Conservation (phyloP, 2,329 filamentous ascomycete species). For the Sporothrix luriei region DNA sequence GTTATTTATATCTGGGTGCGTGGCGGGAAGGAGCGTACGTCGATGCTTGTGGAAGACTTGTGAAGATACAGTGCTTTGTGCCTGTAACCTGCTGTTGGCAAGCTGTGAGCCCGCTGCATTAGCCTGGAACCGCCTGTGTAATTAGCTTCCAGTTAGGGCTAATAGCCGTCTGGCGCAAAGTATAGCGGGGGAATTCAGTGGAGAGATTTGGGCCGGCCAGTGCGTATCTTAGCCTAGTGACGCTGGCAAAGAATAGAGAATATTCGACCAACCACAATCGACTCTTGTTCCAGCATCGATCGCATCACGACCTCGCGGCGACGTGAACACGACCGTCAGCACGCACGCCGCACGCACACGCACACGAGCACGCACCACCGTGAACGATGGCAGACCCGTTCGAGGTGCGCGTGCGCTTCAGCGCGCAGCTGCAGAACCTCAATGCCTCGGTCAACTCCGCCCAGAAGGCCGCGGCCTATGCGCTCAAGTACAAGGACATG, state of each 20-base stretch:
- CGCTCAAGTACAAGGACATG: slow-evolving; percentile 89
- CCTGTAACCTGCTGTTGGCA: not conserved
- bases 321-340: not conserved
- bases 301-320: not conserved
- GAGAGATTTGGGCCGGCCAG: not conserved
- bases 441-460: slow-evolving; percentile 87
- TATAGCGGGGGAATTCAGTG: not conserved
- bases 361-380: not conserved
- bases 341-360: not conserved
- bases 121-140: not conserved
- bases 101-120: not conserved
- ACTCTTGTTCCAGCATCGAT: slow-evolving; percentile 1
- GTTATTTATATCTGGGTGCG: not conserved
- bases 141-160: not conserved
- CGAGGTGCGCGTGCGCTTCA: slow-evolving; percentile 98
- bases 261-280: not conserved
- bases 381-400: slow-evolving; percentile 74
- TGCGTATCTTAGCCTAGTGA: not conserved
- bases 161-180: not conserved
- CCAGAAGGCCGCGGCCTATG: slow-evolving; percentile 92
- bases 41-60: not conserved
- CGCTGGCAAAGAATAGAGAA: not conserved
- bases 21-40: not conserved
- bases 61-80: not conserved
- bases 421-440: slow-evolving; percentile 81